phyloP scores from a whole-genome alignment of 306 rosid genomes.

The Notholithocarpus densiflorus region DNA sequence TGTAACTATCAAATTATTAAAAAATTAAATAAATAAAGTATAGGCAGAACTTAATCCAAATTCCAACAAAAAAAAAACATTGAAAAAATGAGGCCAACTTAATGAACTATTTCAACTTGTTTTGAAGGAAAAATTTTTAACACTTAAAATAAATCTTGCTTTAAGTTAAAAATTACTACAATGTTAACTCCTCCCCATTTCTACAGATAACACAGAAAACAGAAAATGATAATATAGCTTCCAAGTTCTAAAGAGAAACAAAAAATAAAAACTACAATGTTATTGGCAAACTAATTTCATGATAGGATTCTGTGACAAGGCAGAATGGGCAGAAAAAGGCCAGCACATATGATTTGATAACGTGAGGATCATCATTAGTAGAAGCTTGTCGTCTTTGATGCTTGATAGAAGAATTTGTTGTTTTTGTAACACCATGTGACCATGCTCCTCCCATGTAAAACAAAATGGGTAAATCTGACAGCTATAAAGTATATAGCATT shows the following conservation, averaged over 20 bases:
- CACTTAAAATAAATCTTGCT: background rate
- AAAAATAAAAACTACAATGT: background rate
- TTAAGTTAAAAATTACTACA: background rate
- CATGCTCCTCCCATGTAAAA: background rate
- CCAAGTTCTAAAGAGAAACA: background rate
- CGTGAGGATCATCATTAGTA: background rate
- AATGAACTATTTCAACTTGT: no score
- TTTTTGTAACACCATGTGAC: background rate
- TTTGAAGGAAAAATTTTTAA: background rate
- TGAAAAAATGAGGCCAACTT: background rate
- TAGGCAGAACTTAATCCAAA: background rate
- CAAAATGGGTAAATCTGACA: background rate
- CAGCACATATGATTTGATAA: background rate
- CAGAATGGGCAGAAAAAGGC: background rate
- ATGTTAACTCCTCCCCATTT: no score
- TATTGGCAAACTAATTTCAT: background rate
- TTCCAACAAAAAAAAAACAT: background rate
- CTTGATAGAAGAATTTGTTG: background rate
- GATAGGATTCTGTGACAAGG: background rate
- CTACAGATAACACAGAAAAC: background rate
- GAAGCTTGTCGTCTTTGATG: background rate
- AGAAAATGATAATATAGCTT: background rate
- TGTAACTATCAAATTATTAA: no score
- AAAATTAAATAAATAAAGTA: no score
- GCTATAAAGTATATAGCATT: constrained; percentile 8